Evolutionary conservation across 345 rosid species (phyloP).

Genomic region (Lepidium africanum): DNA sequence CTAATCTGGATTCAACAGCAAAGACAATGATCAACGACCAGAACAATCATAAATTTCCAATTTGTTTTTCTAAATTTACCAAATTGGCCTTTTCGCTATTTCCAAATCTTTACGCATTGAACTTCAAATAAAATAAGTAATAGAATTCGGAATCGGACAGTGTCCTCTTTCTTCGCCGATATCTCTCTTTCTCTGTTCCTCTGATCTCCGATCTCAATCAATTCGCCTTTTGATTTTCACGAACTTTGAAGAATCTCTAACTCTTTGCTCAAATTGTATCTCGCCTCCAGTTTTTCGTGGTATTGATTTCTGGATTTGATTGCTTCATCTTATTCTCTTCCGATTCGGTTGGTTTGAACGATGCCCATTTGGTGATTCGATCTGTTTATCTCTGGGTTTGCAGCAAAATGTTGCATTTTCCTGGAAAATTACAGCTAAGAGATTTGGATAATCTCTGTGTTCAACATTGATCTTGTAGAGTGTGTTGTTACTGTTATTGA

Average conservation of each 20-base stretch:
- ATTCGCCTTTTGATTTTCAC: neutral
- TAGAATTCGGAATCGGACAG: conserved; percentile 26
- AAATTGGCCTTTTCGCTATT: conserved; percentile 13
- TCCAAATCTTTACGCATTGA: conserved; percentile 21
- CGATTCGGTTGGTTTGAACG: neutral
- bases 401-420: conserved; percentile 7
- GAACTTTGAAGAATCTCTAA: neutral
- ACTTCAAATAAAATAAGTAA: neutral
- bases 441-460: conserved; percentile 16
- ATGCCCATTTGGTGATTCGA: conserved; percentile 15
- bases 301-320: neutral
- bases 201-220: conserved; percentile 21
- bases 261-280: neutral
- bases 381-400: conserved; percentile 1
- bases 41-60: conserved; percentile 2
- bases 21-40: conserved; percentile 21
- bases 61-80: neutral
- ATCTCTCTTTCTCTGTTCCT: neutral
- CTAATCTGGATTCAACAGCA: conserved; percentile 3
- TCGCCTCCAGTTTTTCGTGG: neutral
- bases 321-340: neutral
- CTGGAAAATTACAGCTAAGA: neutral
- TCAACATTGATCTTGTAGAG: neutral
- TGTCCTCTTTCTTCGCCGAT: conserved; percentile 27
- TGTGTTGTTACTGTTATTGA: neutral